Conservation (phyloP, 257 asterid genomes). For the Fraxinus americana region DNA sequence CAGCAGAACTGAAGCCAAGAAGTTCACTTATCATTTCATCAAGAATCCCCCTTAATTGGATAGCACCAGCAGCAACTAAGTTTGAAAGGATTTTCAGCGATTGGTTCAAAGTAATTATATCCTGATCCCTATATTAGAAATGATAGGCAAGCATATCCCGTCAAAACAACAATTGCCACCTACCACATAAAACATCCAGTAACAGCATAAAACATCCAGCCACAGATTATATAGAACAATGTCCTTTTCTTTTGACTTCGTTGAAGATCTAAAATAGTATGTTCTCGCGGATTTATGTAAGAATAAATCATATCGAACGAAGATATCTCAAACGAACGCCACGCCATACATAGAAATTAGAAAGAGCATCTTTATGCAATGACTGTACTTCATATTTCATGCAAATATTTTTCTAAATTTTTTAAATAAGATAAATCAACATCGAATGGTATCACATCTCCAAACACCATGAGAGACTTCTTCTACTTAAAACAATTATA, state of each 20-base stretch:
- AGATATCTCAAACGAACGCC: not conserved
- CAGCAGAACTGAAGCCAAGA: conserved; percentile 61
- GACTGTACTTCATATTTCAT: not conserved
- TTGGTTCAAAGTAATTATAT: conserved; percentile 62
- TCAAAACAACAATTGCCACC: conserved; percentile 10
- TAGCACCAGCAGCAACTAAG: conserved; percentile 77
- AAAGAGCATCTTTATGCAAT: not conserved
- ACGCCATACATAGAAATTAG: not conserved
- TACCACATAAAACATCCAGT: conserved; percentile 9
- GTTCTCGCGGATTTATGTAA: not conserved
- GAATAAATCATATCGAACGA: not conserved
- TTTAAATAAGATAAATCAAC: not conserved
- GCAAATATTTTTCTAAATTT: not conserved
- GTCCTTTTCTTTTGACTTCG: not conserved
- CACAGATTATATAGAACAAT: not conserved
- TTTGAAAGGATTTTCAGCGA: conserved; percentile 83
- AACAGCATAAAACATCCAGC: conserved; percentile 3
- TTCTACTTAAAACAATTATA: not conserved
- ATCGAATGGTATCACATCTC: not conserved
- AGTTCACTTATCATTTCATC: conserved; percentile 72
- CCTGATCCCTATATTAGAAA: conserved; percentile 65
- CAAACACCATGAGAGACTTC: not conserved
- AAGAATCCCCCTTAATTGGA: conserved; percentile 64
- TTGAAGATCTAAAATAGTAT: not conserved
- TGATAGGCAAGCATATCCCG: conserved; percentile 5